phyloP scores from a whole-genome alignment of 2,329 filamentous ascomycete species.

The Tolypocladium sp. region DNA sequence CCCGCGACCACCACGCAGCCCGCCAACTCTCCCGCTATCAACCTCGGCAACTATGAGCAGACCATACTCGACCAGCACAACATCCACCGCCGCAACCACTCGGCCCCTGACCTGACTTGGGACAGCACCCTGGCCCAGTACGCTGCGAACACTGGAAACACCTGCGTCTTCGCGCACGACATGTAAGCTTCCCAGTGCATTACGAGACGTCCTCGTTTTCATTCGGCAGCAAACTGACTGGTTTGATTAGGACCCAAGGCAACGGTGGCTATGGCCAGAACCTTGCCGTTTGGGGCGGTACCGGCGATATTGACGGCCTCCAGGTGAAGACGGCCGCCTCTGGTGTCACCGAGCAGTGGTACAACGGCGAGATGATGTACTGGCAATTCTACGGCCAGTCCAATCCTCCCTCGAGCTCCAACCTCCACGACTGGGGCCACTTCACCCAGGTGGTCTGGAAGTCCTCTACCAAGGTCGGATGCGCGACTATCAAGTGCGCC shows the following conservation, averaged over 20 bases:
- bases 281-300: slow-evolving; percentile 56
- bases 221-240: slow-evolving; percentile 2
- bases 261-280: slow-evolving; percentile 79
- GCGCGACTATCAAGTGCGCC: slow-evolving; percentile 63
- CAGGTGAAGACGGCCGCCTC: slow-evolving; percentile 49
- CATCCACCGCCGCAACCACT: slow-evolving; percentile 76
- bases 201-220: background rate
- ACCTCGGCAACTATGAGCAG: slow-evolving; percentile 20
- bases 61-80: slow-evolving; percentile 69
- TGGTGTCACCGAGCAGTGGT: slow-evolving; percentile 77
- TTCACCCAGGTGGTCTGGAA: slow-evolving; percentile 36
- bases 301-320: slow-evolving; percentile 19
- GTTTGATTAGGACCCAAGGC: slow-evolving; percentile 36
- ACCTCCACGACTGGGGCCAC: slow-evolving; percentile 58
- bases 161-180: slow-evolving; percentile 68
- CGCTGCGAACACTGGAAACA: slow-evolving; percentile 53
- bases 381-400: slow-evolving; percentile 51
- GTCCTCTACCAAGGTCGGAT: slow-evolving; percentile 26
- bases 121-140: slow-evolving; percentile 51
- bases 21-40: background rate
- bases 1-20: slow-evolving; percentile 3
- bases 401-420: slow-evolving; percentile 46
- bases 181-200: slow-evolving; percentile 43
- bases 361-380: slow-evolving; percentile 64
- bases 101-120: slow-evolving; percentile 57